phyloP scores from a whole-genome alignment of 2,329 filamentous ascomycete species.

The Fusarium hainanense region DNA sequence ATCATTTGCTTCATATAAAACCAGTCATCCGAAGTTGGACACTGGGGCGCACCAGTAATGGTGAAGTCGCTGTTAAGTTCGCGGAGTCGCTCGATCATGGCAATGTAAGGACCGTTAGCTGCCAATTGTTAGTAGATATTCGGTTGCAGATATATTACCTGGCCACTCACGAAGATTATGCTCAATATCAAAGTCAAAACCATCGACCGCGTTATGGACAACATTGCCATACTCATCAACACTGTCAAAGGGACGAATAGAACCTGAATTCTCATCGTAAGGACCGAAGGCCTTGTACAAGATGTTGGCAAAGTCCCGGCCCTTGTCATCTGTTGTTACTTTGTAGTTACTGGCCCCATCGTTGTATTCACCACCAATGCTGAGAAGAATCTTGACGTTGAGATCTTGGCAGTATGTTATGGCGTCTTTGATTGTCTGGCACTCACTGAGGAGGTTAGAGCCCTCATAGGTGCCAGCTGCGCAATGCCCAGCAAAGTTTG shows the following conservation, averaged over 20 bases:
- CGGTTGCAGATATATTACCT: not conserved
- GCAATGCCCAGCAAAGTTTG: conserved; percentile 56
- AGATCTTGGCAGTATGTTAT: conserved; percentile 55
- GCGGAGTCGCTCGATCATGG: conserved; percentile 53
- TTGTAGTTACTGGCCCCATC: conserved; percentile 48
- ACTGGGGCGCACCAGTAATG: conserved; percentile 60
- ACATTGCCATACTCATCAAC: conserved; percentile 37
- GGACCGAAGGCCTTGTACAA: conserved; percentile 55
- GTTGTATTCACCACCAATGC: conserved; percentile 53
- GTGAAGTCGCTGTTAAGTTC: conserved; percentile 47
- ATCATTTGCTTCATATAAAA: conserved; percentile 54
- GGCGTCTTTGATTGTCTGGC: conserved; percentile 52
- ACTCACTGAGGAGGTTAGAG: conserved; percentile 50
- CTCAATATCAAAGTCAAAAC: conserved; percentile 59
- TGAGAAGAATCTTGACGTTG: conserved; percentile 58
- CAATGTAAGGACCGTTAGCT: conserved; percentile 53
- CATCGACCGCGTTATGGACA: conserved; percentile 49
- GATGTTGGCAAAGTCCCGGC: conserved; percentile 53
- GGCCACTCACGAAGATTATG: conserved; percentile 46
- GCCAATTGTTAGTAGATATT: not conserved
- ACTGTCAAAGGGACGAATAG: conserved; percentile 56
- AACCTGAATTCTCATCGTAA: conserved; percentile 45
- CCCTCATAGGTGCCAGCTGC: conserved; percentile 42
- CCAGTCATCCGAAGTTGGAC: conserved; percentile 47
- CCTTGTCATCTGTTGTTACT: conserved; percentile 48